phyloP scores from a whole-genome alignment of 345 rosid species.

The Litchi chinensis region DNA sequence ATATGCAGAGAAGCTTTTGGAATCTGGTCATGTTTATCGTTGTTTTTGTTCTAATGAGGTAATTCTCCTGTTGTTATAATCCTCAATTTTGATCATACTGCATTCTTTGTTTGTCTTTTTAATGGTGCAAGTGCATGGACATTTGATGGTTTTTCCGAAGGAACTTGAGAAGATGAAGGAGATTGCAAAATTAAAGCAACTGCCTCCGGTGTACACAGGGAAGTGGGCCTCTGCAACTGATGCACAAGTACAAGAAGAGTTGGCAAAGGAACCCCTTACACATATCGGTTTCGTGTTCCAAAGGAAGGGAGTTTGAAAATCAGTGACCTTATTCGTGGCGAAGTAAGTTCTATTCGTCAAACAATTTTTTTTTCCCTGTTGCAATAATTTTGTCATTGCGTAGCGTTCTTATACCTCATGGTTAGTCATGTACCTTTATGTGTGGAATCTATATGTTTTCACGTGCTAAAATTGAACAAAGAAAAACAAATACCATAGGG shows the following conservation, averaged over 20 bases:
- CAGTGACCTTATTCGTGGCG: constrained; percentile 84
- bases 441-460: neutral
- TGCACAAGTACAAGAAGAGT: constrained; percentile 71
- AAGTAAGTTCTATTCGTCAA: constrained; percentile 48
- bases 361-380: neutral
- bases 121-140: neutral
- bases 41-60: constrained; percentile 95
- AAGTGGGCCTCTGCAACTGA: constrained; percentile 82
- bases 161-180: constrained; percentile 97
- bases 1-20: constrained; percentile 73
- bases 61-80: neutral
- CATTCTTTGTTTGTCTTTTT: neutral
- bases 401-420: neutral
- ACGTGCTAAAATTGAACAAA: neutral
- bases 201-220: constrained; percentile 87
- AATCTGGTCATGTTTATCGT: constrained; percentile 85
- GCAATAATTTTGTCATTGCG: neutral
- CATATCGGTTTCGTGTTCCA: constrained; percentile 84
- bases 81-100: neutral
- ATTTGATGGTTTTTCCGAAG: constrained; percentile 32
- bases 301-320: constrained; percentile 77
- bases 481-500: neutral
- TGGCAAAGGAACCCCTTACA: constrained; percentile 73
- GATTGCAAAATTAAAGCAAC: constrained; percentile 62
- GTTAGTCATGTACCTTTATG: neutral